A percentile compares a stretch with the other conserved stretches of the same genome.
Evolutionary conservation across 345 rosid genomes (phyloP).

Genomic region (Eucalyptus erythrocorys): DNA sequence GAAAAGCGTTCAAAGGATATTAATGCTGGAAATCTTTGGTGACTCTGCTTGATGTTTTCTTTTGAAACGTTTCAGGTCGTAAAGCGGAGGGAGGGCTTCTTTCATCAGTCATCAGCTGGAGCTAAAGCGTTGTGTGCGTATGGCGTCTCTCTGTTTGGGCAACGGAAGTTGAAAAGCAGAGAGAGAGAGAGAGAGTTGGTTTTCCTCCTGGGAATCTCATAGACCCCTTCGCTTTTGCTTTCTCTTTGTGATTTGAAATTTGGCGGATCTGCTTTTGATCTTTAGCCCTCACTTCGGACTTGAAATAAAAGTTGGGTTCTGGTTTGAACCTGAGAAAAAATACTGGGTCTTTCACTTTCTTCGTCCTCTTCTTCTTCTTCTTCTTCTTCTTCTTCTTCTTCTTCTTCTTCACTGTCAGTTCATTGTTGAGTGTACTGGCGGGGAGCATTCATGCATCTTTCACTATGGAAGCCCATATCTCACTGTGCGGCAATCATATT

Average conservation of each 20-base stretch:
- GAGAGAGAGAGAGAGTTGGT: background rate
- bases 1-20: background rate
- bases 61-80: slow-evolving; percentile 24
- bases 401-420: background rate
- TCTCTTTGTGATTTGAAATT: slow-evolving; percentile 3
- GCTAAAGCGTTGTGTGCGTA: background rate
- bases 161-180: background rate
- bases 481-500: slow-evolving; percentile 65
- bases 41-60: slow-evolving; percentile 1
- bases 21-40: background rate
- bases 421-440: background rate
- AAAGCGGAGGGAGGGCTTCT: slow-evolving; percentile 8
- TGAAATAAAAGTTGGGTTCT: background rate
- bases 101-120: background rate
- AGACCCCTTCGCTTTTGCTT: slow-evolving; percentile 3
- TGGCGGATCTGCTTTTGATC: slow-evolving; percentile 2
- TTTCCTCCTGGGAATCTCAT: background rate
- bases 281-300: background rate
- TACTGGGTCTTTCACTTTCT: background rate
- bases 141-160: background rate
- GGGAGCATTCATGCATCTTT: slow-evolving; percentile 25
- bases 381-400: background rate
- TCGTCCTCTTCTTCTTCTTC: background rate
- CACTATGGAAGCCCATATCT: slow-evolving; percentile 77
- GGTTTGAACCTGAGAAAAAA: background rate